phyloP scores from a whole-genome alignment of 257 asterid species.

The Capsicum pubescens region DNA sequence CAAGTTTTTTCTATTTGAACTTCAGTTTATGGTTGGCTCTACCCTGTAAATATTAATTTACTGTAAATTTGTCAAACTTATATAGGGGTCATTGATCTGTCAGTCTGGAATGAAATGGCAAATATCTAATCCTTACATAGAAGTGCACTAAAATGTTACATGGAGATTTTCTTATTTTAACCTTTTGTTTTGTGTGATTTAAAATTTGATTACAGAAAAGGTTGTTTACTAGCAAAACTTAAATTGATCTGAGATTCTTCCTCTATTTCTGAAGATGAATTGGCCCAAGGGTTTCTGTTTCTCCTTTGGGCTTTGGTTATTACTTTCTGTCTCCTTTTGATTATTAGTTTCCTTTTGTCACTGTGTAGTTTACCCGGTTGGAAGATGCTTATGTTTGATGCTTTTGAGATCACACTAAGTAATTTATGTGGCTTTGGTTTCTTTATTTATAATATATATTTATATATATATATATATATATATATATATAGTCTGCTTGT shows the following conservation, averaged over 20 bases:
- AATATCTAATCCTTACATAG: conserved; percentile 3
- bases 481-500: neutral
- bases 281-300: neutral
- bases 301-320: neutral
- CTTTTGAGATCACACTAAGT: neutral
- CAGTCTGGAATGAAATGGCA: neutral
- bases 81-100: neutral
- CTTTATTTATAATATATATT: neutral
- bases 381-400: neutral
- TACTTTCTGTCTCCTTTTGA: too few relatives aligned
- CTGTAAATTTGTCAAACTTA: neutral
- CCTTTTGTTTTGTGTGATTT: neutral
- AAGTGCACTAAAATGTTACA: conserved; percentile 4
- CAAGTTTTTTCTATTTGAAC: neutral
- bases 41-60: neutral
- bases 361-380: neutral
- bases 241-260: conserved; percentile 19
- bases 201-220: neutral
- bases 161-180: neutral
- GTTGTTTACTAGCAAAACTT: neutral
- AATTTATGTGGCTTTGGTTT: neutral
- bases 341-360: neutral
- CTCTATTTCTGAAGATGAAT: neutral
- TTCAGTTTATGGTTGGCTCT: neutral
- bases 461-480: neutral